A percentile compares a stretch with the other conserved stretches of the same genome.
Conservation (phyloP, 352 stramenopile species). For the Phytophthora capsici region DNA sequence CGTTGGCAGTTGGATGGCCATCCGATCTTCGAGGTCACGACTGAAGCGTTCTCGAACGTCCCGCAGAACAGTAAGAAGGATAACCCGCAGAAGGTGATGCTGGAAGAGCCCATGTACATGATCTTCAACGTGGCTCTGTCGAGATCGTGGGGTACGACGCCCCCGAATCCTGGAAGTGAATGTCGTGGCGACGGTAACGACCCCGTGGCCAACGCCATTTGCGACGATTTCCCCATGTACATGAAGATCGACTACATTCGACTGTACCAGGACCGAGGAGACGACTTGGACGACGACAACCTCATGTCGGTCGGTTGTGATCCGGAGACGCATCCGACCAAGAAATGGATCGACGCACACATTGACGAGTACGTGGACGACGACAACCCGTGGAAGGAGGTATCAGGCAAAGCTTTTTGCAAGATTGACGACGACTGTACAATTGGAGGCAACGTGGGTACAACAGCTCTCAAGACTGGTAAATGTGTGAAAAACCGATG, state of each 20-base stretch:
- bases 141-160: slow-evolving; percentile 47
- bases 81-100: slow-evolving; percentile 64
- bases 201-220: slow-evolving; percentile 62
- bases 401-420: slow-evolving; percentile 53
- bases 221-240: slow-evolving; percentile 81
- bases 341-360: slow-evolving; percentile 76
- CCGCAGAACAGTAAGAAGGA: slow-evolving; percentile 45
- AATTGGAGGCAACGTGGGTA: slow-evolving; percentile 46
- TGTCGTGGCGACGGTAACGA: slow-evolving; percentile 62
- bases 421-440: slow-evolving; percentile 53
- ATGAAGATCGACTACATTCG: slow-evolving; percentile 92
- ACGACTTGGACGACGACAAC: slow-evolving; percentile 42
- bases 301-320: slow-evolving; percentile 70
- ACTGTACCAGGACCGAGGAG: slow-evolving; percentile 63
- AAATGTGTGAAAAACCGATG: slow-evolving; percentile 58
- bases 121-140: slow-evolving; percentile 71
- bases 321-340: slow-evolving; percentile 62
- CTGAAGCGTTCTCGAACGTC: slow-evolving; percentile 47
- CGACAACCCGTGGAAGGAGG: slow-evolving; percentile 50
- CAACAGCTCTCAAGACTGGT: slow-evolving; percentile 39
- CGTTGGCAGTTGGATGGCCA: slow-evolving; percentile 58
- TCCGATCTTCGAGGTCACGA: slow-evolving; percentile 68
- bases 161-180: slow-evolving; percentile 47
- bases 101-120: slow-evolving; percentile 72
- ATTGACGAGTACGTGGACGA: slow-evolving; percentile 69